These are phyloP conservation scores for Neostapfia colusana DNA, from an alignment of 176 grass and related monocot species.

Conservation along the genomic window DNA sequence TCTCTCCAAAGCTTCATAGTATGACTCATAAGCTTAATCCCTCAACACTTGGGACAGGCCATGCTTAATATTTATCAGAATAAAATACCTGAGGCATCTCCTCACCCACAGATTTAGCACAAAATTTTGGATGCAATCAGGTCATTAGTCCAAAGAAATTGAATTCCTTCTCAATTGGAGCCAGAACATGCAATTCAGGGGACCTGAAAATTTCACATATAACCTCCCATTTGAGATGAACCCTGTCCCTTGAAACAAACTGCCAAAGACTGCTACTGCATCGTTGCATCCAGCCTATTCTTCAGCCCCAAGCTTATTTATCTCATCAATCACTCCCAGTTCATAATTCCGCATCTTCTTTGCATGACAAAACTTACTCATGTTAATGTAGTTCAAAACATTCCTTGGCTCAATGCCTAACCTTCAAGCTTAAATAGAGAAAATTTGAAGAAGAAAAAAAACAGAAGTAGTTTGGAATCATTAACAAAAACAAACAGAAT, in stretches of 20 bases:
- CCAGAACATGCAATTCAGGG: background rate
- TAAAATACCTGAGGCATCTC: background rate
- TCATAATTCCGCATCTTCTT: conserved; percentile 9
- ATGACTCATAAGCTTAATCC: too few species aligned
- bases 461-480: too few species aligned
- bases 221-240: background rate
- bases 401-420: background rate
- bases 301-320: conserved; percentile 20
- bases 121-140: background rate
- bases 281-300: background rate
- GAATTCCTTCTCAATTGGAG: background rate
- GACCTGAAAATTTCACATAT: background rate
- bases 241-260: background rate
- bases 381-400: background rate
- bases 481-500: too few species aligned
- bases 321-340: conserved; percentile 14
- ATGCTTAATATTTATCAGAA: background rate
- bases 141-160: background rate
- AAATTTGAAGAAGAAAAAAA: too few species aligned
- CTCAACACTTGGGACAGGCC: background rate
- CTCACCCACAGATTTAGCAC: background rate
- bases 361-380: background rate
- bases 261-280: conserved; percentile 5
- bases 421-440: too few species aligned
- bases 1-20: too few species aligned